Conservation (phyloP, 1,284 basidiomycete genomes). For the Caloboletus inedulis region DNA sequence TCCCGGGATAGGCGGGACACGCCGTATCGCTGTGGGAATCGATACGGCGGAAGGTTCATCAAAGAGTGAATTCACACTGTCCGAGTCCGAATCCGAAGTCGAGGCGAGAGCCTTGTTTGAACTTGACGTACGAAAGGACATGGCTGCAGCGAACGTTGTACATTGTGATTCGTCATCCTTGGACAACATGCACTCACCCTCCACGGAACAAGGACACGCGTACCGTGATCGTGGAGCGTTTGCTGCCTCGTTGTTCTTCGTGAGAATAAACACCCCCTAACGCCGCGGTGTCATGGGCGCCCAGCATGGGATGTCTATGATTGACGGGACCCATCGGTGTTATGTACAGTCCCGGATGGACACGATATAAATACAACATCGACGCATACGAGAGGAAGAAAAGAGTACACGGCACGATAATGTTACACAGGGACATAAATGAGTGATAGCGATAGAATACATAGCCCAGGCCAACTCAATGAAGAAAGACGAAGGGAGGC, state of each 20-base stretch:
- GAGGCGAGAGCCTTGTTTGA: slow-evolving; percentile 1
- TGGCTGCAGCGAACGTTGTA: not conserved
- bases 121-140: slow-evolving; percentile 12
- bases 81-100: slow-evolving; percentile 19
- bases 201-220: not conserved
- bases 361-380: not conserved
- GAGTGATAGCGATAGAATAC: not conserved
- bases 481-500: no score
- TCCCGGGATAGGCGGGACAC: slow-evolving; percentile 56
- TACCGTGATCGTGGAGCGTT: slow-evolving; percentile 3
- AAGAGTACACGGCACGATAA: no score
- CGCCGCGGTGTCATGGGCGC: not conserved
- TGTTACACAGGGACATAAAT: not conserved
- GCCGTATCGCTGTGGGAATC: slow-evolving; percentile 29
- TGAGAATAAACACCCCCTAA: slow-evolving; percentile 20
- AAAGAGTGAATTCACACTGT: slow-evolving; percentile 39
- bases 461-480: not conserved
- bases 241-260: slow-evolving; percentile 8
- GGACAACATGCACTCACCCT: slow-evolving; percentile 7
- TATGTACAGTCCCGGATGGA: not conserved
- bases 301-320: not conserved
- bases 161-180: not conserved
- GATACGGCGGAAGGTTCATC: slow-evolving; percentile 1
- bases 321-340: not conserved
- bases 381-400: not conserved